Conservation (phyloP, 768 basidiomycete species). For the Sporobolomyces roseus region DNA sequence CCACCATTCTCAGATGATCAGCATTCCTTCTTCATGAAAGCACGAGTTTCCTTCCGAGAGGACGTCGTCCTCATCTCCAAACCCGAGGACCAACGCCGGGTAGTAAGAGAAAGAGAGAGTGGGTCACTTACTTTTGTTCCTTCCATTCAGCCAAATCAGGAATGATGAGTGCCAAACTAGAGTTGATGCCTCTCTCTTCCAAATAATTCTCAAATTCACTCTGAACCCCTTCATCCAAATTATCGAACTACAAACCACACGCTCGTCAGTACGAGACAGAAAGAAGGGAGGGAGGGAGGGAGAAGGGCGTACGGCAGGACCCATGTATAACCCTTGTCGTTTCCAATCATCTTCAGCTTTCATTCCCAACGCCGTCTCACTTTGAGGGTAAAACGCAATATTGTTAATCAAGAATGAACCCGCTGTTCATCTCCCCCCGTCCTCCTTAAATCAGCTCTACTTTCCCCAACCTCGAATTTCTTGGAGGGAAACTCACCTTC, state of each 20-base stretch:
- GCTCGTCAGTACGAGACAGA: background rate
- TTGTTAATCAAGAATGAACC: conserved; percentile 82
- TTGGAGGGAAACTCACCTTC: conserved; percentile 51
- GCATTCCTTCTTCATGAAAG: too few relatives aligned
- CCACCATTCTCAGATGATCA: too few relatives aligned
- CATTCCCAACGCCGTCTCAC: conserved; percentile 66
- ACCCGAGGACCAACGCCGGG: too few relatives aligned
- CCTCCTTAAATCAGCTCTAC: too few relatives aligned
- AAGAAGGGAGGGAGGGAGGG: background rate
- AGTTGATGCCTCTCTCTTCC: conserved; percentile 82
- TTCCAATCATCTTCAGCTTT: conserved; percentile 92
- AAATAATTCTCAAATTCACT: conserved; percentile 87
- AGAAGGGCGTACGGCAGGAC: conserved; percentile 63
- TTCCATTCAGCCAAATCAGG: conserved; percentile 79
- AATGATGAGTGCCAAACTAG: conserved; percentile 75
- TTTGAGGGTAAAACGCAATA: conserved; percentile 75
- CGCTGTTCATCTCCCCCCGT: too few relatives aligned
- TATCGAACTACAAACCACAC: conserved; percentile 63
- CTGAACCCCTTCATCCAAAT: conserved; percentile 79
- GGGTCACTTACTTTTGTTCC: conserved; percentile 60
- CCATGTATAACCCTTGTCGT: conserved; percentile 83
- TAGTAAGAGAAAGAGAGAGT: conserved; percentile 6
- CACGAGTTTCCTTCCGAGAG: too few relatives aligned
- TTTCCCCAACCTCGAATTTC: too few relatives aligned
- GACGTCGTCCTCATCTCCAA: too few relatives aligned